A percentile compares a stretch with the other conserved stretches of the same genome.
These are phyloP conservation scores for Syzygium aromaticum DNA, from an alignment of 345 rosid species.

Conservation along the genomic window DNA sequence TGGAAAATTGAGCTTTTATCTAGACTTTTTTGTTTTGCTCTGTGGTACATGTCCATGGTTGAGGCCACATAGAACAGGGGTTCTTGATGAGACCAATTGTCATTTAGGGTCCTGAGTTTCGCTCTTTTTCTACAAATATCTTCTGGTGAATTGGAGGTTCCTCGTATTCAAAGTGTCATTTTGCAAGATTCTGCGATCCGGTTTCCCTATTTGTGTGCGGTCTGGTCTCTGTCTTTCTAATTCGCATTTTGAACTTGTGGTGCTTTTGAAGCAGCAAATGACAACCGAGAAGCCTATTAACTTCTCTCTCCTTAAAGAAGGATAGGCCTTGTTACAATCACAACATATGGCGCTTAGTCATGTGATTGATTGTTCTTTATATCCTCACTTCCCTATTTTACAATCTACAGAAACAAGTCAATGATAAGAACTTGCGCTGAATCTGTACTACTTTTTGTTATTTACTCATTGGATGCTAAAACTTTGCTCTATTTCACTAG, in stretches of 20 bases:
- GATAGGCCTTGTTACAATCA: not conserved
- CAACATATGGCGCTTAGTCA: not conserved
- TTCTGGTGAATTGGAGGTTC: not conserved
- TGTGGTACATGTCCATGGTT: not conserved
- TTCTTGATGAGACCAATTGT: not conserved
- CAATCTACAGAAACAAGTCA: not conserved
- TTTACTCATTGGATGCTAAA: slow-evolving; percentile 1
- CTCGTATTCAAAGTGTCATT: fast-evolving
- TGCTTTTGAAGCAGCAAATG: not conserved
- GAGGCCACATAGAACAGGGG: not conserved
- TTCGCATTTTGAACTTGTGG: not conserved
- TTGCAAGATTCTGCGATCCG: not conserved
- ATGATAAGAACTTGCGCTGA: not conserved
- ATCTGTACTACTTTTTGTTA: not conserved
- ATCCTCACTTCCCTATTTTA: not conserved
- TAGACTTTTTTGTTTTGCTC: not conserved
- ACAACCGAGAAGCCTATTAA: not conserved
- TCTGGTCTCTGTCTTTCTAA: not conserved
- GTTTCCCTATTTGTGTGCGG: not conserved
- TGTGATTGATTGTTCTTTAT: not conserved
- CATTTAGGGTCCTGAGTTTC: not conserved
- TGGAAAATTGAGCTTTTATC: not conserved
- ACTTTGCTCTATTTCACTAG: not conserved
- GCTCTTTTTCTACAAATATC: not conserved
- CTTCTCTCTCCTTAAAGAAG: not conserved